Percentiles rank a stretch among this genome's conserved stretches.
Conservation (phyloP, 2,329 filamentous ascomycete genomes). For the Xylariaceae sp. region DNA sequence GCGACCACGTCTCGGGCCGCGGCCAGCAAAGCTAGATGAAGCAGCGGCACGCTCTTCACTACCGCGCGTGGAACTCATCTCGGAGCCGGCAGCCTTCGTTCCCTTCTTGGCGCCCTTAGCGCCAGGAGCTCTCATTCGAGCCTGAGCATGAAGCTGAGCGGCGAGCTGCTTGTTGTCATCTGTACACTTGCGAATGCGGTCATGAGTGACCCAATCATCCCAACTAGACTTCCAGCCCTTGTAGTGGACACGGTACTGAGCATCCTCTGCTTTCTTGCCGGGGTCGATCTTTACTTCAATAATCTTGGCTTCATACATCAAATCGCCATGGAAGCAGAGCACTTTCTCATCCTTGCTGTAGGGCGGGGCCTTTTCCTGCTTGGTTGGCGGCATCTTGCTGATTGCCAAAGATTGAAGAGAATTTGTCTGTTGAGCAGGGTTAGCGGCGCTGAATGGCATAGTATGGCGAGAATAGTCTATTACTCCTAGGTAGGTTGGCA, state of each 20-base stretch:
- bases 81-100: slow-evolving; percentile 45
- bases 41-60: slow-evolving; percentile 71
- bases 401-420: neutral
- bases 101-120: slow-evolving; percentile 49
- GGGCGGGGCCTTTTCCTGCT: slow-evolving; percentile 42
- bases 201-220: slow-evolving; percentile 97
- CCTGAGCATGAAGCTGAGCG: slow-evolving; percentile 62
- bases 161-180: slow-evolving; percentile 94
- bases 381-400: slow-evolving; percentile 34
- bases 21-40: slow-evolving; percentile 53
- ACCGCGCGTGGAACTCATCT: slow-evolving; percentile 60
- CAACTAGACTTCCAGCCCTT: slow-evolving; percentile 99
- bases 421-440: neutral
- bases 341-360: slow-evolving; percentile 82
- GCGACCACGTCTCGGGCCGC: slow-evolving; percentile 68
- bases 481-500: neutral
- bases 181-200: slow-evolving; percentile 88
- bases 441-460: no score
- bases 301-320: slow-evolving; percentile 96
- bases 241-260: slow-evolving; percentile 92
- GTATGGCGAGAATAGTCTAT: neutral
- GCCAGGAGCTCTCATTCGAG: slow-evolving; percentile 26
- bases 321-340: slow-evolving; percentile 93
- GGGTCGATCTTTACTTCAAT: slow-evolving; percentile 55
- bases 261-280: slow-evolving; percentile 51